Evolutionary conservation across 2,329 filamentous ascomycete genomes (phyloP), one percentile per base, ranked within the genome.

Genomic region (Calonectria leucothoes): DNA sequence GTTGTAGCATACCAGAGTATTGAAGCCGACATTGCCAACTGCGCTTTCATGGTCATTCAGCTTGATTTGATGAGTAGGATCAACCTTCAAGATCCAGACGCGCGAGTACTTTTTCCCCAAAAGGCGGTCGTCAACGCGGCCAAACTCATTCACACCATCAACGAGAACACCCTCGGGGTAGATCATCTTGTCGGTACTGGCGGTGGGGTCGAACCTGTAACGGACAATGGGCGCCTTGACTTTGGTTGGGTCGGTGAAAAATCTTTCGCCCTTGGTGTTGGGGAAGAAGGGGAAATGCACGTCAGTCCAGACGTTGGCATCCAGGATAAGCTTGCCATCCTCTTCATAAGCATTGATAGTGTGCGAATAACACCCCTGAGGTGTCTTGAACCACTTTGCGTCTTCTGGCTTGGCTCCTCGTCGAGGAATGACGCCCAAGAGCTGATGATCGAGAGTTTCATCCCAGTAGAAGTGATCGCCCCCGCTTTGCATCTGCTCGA

Each of bases 331-430:
- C 4, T 57, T 57, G 4, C 51, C 51, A 33, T 55, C 27, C 7
- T 55, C 51, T 10, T 55, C 51, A 27, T 55, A 55, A 15, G 51
- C 51, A 17, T 55, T 55, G 29, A 55, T 55, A 8, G 51, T 55
- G 4, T 55, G 51, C 17, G 51, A 55, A n/a, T 55, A 55, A n/a
- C 51, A 55, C 10, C 51, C 51, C 20, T 55, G 51, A 4, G 51
- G 51, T 14, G 51, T 55, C 51, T 33, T 55, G 27, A 55, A 45
- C 39, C 39, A 45, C 68, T 70, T 70, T 35, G 65, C 68, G 17
- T 70, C 68, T 4, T 39, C 23, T 3, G 59, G 59, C 29, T 70
- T 66, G 15, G 59, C 68, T n/a, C 61, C 68, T 17, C 48, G 48
- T 27, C 68, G 35, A 20, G 68, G 68, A 11, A 70, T 37, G 3